A percentile compares a stretch with the other conserved stretches of the same genome.
Conservation (phyloP, 257 asterid genomes). For the Pogostemon cablin region DNA sequence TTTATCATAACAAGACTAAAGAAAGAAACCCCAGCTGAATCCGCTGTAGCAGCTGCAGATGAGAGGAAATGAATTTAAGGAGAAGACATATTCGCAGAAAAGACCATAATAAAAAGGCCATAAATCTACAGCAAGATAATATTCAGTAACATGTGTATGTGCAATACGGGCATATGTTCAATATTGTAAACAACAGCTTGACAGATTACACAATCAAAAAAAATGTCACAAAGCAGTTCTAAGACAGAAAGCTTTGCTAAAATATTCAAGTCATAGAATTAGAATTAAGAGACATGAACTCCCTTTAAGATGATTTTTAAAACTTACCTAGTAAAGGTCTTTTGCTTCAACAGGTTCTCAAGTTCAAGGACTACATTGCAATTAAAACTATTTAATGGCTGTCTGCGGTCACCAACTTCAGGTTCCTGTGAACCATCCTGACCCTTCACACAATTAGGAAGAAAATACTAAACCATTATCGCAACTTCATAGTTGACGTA, state of each 20-base stretch:
- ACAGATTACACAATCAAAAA: slow-evolving; percentile 10
- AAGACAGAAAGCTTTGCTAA: too few relatives aligned
- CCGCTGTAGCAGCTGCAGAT: background rate
- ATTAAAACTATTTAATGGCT: too few relatives aligned
- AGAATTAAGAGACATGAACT: background rate
- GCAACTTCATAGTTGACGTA: background rate
- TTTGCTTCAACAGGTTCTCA: slow-evolving; percentile 74
- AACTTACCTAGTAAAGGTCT: slow-evolving; percentile 68
- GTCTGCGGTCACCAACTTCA: too few relatives aligned
- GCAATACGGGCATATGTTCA: slow-evolving; percentile 10
- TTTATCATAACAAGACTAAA: too few relatives aligned
- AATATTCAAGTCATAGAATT: background rate
- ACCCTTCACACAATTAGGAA: slow-evolving; percentile 37
- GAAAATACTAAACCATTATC: background rate
- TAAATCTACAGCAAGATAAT: background rate
- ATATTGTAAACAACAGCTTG: slow-evolving; percentile 20
- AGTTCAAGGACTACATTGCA: slow-evolving; percentile 59
- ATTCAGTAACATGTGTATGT: background rate
- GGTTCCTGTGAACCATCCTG: slow-evolving; percentile 29
- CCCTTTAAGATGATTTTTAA: slow-evolving; percentile 25
- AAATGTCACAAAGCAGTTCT: background rate
- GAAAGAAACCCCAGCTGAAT: too few relatives aligned
- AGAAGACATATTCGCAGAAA: background rate
- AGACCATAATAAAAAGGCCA: background rate
- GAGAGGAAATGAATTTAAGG: background rate